Evolutionary conservation across 177 flowering plant genomes (phyloP), one percentile per base, ranked within the genome.

Genomic region (Vitis hybrid): DNA sequence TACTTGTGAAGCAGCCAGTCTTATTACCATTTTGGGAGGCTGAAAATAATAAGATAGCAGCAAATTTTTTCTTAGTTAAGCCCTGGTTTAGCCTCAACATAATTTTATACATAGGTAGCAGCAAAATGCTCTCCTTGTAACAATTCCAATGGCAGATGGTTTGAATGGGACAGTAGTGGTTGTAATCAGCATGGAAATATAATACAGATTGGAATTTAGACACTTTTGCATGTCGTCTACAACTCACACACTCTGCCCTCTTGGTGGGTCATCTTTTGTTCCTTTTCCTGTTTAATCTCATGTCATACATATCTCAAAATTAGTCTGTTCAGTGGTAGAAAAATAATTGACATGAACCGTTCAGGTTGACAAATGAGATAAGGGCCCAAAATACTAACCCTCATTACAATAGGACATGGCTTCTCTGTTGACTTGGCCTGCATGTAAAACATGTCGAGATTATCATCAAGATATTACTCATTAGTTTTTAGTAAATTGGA

Each of bases 391-490:
- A 72, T 67, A 80, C 97, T 9, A 67, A 94, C 98, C 97, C 57
- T 90, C 85, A 80, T 76, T 60, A 84, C 82, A 75, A 89, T 83
- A 20, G 74, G 81, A 68, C 89, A 84, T 80, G 89, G 86, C 75
- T 86, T 79, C 77, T 78, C 83, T 18, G 76, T 65, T 51, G 81
- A 29, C 49, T 76, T 92, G 65, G 81, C 78, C 97, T 94, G 98
- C 87, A 87, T 31, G 48, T 56, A 61, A 70, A 66, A 75, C 60
- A 81, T 66, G 65, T 50, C 64, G 31, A 31, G 20, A 65, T 61
- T 13, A 58, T 55, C 59, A 55, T 26, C 29, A 26, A 69, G 26
- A 11, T 18, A 56, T 33, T 68, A 20, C 45, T 39, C 45, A 39
- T 39, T 39, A 7, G 45, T 39, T 39, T 39, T 39, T 39, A 7